Evolutionary conservation across 2,329 filamentous ascomycete species (phyloP).

Genomic region (Aspergillus sclerotialis): DNA sequence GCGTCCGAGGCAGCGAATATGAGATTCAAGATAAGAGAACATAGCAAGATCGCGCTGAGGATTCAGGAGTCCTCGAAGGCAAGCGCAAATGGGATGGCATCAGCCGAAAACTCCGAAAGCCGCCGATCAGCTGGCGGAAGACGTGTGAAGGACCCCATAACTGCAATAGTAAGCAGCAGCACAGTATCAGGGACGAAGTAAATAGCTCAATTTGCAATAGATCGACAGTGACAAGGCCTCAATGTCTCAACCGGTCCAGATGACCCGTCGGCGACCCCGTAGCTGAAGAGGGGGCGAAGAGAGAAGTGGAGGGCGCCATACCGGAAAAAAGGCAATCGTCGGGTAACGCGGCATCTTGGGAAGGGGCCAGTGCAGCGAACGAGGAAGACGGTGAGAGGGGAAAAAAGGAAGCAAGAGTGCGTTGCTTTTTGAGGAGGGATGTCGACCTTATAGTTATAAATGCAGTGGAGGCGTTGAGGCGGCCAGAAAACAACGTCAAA

Average conservation of each 20-base stretch:
- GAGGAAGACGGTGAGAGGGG: background rate
- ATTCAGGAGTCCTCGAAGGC: background rate
- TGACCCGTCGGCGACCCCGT: background rate
- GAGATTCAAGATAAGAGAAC: slow-evolving; percentile 1
- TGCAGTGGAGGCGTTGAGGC: background rate
- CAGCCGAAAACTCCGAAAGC: slow-evolving; percentile 1
- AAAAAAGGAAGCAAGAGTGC: background rate
- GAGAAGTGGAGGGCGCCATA: background rate
- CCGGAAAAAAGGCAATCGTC: background rate
- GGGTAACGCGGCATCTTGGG: background rate
- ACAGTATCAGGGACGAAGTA: background rate
- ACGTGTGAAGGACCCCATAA: background rate
- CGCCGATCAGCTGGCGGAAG: slow-evolving; percentile 1
- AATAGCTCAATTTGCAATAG: slow-evolving; percentile 3
- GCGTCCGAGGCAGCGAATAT: background rate
- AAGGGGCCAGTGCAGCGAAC: background rate
- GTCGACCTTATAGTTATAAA: background rate
- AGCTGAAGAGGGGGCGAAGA: background rate
- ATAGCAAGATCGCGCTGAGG: background rate
- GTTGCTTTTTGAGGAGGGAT: background rate
- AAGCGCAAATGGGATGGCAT: slow-evolving; percentile 1
- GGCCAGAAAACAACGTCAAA: background rate
- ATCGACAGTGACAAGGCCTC: background rate
- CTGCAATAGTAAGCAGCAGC: slow-evolving; percentile 1
- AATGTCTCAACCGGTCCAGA: background rate